Conservation (phyloP, 2,329 filamentous ascomycete genomes). For the Fusarium pininemorale region DNA sequence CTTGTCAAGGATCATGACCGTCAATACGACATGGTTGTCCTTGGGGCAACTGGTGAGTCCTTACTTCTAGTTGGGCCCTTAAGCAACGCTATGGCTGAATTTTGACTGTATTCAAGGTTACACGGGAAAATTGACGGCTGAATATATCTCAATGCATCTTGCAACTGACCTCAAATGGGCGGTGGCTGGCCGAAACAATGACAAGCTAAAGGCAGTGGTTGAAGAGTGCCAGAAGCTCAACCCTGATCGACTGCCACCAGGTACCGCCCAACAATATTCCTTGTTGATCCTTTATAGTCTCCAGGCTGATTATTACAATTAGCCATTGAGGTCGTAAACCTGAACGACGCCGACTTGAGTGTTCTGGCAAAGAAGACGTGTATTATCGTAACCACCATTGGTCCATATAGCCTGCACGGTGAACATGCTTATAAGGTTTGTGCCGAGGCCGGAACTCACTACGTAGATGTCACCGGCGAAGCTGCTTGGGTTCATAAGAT, state of each 20-base stretch:
- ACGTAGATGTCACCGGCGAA: conserved; percentile 71
- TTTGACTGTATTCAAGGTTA: conserved; percentile 65
- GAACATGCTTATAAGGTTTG: conserved; percentile 69
- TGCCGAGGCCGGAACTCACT: conserved; percentile 70
- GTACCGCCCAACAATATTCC: conserved; percentile 54
- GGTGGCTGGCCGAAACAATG: conserved; percentile 80
- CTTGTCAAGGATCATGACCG: conserved; percentile 58
- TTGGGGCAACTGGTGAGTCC: conserved; percentile 64
- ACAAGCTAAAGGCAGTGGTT: conserved; percentile 76
- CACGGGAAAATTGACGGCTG: conserved; percentile 79
- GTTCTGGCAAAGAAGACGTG: conserved; percentile 65
- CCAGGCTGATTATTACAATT: background rate
- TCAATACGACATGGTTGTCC: conserved; percentile 66
- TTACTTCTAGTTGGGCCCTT: background rate
- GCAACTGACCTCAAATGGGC: conserved; percentile 88
- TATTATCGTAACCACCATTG: conserved; percentile 66
- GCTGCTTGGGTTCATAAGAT: conserved; percentile 66
- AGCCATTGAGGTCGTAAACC: conserved; percentile 63
- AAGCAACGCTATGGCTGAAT: background rate
- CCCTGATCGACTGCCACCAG: conserved; percentile 74
- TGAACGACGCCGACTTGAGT: conserved; percentile 57
- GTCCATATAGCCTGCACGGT: conserved; percentile 66
- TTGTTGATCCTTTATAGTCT: background rate
- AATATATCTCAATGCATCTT: conserved; percentile 76
- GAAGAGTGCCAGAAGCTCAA: conserved; percentile 73